Conservation (phyloP, 192 early-diverging fungal genomes). For the Rhizophlyctis rosea region DNA sequence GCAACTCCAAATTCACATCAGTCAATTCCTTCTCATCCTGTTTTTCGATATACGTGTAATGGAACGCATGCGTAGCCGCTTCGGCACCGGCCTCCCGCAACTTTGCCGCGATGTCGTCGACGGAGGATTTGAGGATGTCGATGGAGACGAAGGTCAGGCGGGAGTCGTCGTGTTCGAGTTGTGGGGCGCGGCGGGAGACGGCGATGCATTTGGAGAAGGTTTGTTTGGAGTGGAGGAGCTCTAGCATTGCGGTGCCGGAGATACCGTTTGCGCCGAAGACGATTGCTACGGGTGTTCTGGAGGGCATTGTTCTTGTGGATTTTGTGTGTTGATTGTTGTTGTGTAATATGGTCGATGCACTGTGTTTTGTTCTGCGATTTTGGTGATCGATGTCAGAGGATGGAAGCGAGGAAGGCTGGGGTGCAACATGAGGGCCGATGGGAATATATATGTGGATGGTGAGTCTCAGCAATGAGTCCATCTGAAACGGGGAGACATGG, state of each 20-base stretch:
- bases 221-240: background rate
- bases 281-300: no score
- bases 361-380: no score
- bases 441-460: no score
- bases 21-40: slow-evolving; percentile 4
- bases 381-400: no score
- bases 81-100: slow-evolving; percentile 7
- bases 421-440: no score
- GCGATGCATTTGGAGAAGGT: slow-evolving; percentile 3
- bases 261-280: slow-evolving; percentile 21
- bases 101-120: slow-evolving; percentile 7
- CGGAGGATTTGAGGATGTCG: slow-evolving; percentile 1
- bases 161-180: background rate
- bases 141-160: slow-evolving; percentile 12
- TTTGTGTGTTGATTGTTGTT: no score
- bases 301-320: no score
- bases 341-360: no score
- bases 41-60: slow-evolving; percentile 15
- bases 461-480: no score
- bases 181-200: slow-evolving; percentile 10
- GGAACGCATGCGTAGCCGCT: slow-evolving; percentile 3
- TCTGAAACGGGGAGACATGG: no score
- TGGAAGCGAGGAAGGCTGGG: no score
- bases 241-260: slow-evolving; percentile 5
- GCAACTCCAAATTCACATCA: slow-evolving; percentile 8